Evolutionary conservation across 352 stramenopile species (phyloP).

Genomic region (Phytopythium ostracodes): DNA sequence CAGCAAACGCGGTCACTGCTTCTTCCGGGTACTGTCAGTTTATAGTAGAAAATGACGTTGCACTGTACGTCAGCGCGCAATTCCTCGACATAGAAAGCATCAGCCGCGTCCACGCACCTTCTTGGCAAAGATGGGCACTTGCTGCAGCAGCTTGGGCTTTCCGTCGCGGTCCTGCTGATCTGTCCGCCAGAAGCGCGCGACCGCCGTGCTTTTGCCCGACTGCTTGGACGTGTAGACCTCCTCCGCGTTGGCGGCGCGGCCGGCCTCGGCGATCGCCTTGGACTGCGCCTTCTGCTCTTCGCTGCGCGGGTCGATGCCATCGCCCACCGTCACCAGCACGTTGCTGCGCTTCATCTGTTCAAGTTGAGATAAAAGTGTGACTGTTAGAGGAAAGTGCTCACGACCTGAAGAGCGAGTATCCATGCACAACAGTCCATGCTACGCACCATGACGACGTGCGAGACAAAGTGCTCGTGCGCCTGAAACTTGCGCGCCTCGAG

Average conservation of each 20-base stretch:
- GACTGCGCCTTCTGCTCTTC: constrained; percentile 75
- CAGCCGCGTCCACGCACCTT: constrained; percentile 24
- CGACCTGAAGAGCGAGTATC: too few relatives aligned
- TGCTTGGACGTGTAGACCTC: constrained; percentile 69
- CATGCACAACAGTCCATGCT: background rate
- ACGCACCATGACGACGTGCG: constrained; percentile 84
- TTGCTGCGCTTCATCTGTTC: constrained; percentile 86
- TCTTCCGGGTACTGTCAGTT: constrained; percentile 73
- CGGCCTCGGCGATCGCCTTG: constrained; percentile 72
- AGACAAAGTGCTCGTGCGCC: constrained; percentile 84
- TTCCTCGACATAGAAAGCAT: background rate
- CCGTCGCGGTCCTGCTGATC: constrained; percentile 86
- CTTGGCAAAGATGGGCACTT: constrained; percentile 84
- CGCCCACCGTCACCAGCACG: constrained; percentile 80
- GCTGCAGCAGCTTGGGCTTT: constrained; percentile 80
- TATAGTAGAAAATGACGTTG: too few relatives aligned
- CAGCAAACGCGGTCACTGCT: constrained; percentile 81
- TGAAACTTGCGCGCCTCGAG: constrained; percentile 81
- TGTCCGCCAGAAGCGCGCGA: constrained; percentile 86
- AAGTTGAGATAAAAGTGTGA: background rate
- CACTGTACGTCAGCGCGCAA: background rate
- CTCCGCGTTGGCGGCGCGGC: constrained; percentile 48
- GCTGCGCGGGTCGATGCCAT: constrained; percentile 79
- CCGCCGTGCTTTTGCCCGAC: constrained; percentile 60
- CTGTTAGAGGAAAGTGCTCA: background rate